phyloP scores from a whole-genome alignment of 345 rosid species.

The Eucalyptus cladocalyx region DNA sequence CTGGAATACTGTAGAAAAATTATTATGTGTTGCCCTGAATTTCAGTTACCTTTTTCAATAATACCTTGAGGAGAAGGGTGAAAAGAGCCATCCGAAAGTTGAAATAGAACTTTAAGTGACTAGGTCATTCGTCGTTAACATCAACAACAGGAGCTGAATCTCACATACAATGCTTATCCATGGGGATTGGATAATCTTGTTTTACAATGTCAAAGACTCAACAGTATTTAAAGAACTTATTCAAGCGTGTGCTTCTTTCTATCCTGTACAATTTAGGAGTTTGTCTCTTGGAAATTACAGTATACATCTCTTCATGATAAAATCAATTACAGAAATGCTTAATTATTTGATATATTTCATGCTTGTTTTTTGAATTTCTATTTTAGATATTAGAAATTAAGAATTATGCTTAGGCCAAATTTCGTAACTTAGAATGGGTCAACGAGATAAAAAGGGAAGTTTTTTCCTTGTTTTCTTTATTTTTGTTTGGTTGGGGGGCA shows the following conservation, averaged over 20 bases:
- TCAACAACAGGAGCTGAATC: background rate
- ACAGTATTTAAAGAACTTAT: background rate
- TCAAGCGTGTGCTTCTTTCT: background rate
- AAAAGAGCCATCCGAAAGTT: background rate
- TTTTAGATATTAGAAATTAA: background rate
- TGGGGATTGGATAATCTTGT: background rate
- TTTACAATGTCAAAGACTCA: background rate
- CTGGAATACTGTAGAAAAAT: background rate
- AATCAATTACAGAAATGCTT: background rate
- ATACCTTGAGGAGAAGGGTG: background rate
- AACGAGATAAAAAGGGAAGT: background rate
- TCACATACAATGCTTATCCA: background rate
- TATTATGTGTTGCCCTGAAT: background rate
- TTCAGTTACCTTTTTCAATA: background rate
- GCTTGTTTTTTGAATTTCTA: background rate
- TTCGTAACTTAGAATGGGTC: background rate
- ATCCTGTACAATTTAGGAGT: background rate
- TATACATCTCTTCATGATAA: background rate
- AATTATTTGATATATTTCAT: background rate
- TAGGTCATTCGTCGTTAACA: background rate
- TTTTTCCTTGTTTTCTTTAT: background rate
- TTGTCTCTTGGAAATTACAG: background rate
- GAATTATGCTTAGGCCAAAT: background rate
- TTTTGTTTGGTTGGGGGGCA: background rate
- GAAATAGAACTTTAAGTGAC: background rate